These are phyloP conservation scores for Termitomyces sp. DNA, from an alignment of 768 basidiomycete genomes.

Conservation along the genomic window DNA sequence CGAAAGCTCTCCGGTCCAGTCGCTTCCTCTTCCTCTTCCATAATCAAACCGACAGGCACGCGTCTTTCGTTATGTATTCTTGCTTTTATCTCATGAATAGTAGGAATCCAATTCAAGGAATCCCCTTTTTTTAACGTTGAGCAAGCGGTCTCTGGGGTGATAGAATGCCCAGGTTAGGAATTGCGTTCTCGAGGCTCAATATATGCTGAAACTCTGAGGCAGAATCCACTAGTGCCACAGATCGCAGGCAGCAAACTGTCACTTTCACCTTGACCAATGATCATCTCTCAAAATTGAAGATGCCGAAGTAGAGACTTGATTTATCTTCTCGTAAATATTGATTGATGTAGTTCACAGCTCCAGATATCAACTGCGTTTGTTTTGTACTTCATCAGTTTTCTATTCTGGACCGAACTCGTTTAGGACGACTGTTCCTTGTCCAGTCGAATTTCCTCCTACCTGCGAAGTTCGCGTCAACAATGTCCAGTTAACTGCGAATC, in stretches of 20 bases:
- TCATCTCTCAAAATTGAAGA: constrained; percentile 56
- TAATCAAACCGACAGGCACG: constrained; percentile 28
- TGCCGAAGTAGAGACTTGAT: constrained; percentile 43
- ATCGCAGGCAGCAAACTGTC: constrained; percentile 64
- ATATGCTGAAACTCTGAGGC: constrained; percentile 4
- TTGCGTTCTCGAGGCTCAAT: background rate
- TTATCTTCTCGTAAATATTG: background rate
- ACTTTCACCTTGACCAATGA: constrained; percentile 66
- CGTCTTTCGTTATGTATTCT: background rate
- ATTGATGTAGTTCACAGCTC: constrained; percentile 35
- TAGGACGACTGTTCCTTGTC: constrained; percentile 56
- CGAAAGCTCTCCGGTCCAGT: constrained; percentile 38
- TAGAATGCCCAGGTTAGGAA: constrained; percentile 74
- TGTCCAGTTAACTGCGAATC: constrained; percentile 62
- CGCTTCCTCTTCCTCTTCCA: constrained; percentile 29
- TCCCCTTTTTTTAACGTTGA: constrained; percentile 77
- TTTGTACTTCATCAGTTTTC: constrained; percentile 83
- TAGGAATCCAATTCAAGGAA: constrained; percentile 72
- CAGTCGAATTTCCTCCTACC: constrained; percentile 87
- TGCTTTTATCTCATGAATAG: constrained; percentile 6
- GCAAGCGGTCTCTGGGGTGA: constrained; percentile 57
- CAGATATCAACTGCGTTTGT: constrained; percentile 79
- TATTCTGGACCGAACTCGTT: constrained; percentile 54
- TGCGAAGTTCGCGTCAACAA: constrained; percentile 89
- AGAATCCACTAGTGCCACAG: constrained; percentile 80